Evolutionary conservation across 2,329 filamentous ascomycete species (phyloP), one percentile per base, ranked within the genome.

Genomic region (Trichoderma semiorbis): DNA sequence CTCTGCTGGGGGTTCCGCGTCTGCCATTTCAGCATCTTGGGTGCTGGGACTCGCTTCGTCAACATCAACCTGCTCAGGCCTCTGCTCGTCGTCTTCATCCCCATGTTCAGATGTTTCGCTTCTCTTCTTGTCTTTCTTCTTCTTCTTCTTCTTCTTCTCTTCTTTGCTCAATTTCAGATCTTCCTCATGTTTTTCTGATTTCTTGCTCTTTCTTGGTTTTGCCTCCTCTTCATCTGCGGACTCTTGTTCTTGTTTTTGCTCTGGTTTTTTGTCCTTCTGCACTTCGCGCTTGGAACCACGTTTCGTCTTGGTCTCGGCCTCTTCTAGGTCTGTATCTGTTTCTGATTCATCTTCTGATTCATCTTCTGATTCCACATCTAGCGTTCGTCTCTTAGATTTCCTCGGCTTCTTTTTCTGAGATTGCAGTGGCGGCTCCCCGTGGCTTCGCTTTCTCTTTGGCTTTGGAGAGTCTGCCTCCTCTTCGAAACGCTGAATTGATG

Each of bases 391-490:
- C 24, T 73, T 74, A 5, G 73, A 64, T 65, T 77, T 79, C 71
- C 78, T 82, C 8, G 78, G 74, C 75, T 81, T 82, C 71, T 81
- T 84, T 69, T 76, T 77, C 57, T 78, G 80, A 61, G 78, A 72
- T 67, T 76, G 75, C 26, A 76, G 73, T 43, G 64, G 74, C 75
- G 78, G 77, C 61, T 79, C 75, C 39, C 71, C 78, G 71, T 76
- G 72, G 36, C 81, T 79, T 70, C 83, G 78, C 74, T 83, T 83
- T 65, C 81, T 76, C 73, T 83, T 84, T 4, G 78, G 61, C 21
- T 74, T 77, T 2, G 73, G 70, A 7, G 75, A 72, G 12, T 70
- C 77, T 1, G 76, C 66, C 60, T 79, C 75, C 11, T 81, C 78
- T n/a, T 79, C 75, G 63, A 81, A 78, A 65, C 75, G 78, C 53